These are phyloP conservation scores for Rosa rugosa DNA, from an alignment of 306 rosid genomes.

Conservation along the genomic window DNA sequence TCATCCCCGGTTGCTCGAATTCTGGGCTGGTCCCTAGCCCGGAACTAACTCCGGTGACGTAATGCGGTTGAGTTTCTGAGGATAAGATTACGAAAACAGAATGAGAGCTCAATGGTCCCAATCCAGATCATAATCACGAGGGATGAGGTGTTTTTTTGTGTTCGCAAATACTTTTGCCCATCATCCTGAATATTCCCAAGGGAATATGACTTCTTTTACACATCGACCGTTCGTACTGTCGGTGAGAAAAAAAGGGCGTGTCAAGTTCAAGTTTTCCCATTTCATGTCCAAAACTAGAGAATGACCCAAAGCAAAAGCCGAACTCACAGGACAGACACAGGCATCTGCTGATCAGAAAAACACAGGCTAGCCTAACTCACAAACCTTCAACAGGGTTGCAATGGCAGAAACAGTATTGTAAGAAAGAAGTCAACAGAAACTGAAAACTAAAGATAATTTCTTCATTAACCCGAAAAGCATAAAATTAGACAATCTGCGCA, in stretches of 20 bases:
- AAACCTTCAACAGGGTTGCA: not conserved
- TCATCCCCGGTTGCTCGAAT: not conserved
- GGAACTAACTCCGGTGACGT: not conserved
- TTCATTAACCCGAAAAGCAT: not conserved
- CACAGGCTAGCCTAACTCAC: not conserved
- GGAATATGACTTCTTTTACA: not conserved
- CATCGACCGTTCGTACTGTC: not conserved
- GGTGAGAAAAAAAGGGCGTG: not conserved
- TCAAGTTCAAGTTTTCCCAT: not conserved
- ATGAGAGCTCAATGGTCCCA: slow-evolving; percentile 9
- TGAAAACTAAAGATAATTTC: not conserved
- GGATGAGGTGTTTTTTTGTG: not conserved
- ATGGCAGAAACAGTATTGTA: not conserved
- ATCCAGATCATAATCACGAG: not conserved
- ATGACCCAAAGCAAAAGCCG: not conserved
- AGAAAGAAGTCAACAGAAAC: not conserved
- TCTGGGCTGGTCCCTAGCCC: not conserved
- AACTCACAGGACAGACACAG: not conserved
- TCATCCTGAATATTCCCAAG: not conserved
- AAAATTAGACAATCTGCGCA: slow-evolving; percentile 24
- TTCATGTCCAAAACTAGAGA: not conserved
- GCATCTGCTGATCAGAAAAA: not conserved
- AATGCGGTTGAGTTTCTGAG: not conserved
- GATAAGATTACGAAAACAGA: not conserved
- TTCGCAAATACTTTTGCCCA: not conserved